These are phyloP conservation scores for Nitzschia sp. DNA, from an alignment of 108 stramenopile species.

Conservation along the genomic window DNA sequence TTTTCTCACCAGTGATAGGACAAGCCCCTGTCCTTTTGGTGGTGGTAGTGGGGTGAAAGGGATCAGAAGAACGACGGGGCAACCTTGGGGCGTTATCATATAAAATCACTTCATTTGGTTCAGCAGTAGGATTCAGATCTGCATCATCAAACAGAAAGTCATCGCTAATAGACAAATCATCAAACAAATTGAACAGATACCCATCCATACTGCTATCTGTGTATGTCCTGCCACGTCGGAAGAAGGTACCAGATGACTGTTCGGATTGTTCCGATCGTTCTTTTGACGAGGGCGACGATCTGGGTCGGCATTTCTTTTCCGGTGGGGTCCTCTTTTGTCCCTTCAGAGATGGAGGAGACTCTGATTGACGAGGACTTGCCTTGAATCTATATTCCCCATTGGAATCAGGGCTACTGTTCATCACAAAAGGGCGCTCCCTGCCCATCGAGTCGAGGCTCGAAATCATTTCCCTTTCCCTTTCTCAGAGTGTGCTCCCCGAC, in stretches of 20 bases:
- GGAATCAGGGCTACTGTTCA: neutral
- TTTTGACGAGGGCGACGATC: neutral
- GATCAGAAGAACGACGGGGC: slow-evolving; percentile 1
- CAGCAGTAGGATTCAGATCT: neutral
- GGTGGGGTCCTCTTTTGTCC: too few species aligned
- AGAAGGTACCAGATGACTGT: too few species aligned
- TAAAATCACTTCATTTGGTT: neutral
- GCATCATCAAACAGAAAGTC: neutral
- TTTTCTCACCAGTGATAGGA: neutral
- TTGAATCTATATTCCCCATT: neutral
- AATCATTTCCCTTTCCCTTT: too few species aligned
- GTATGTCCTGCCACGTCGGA: too few species aligned
- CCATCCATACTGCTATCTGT: neutral
- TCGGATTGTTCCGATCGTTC: neutral
- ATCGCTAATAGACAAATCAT: neutral
- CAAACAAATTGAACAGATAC: neutral
- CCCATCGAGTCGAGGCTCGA: too few species aligned
- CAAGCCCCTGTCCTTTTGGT: neutral
- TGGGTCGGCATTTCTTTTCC: neutral
- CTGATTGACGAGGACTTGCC: neutral
- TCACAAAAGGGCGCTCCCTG: neutral
- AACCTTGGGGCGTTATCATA: neutral
- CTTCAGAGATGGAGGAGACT: neutral
- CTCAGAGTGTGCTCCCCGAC: too few species aligned
- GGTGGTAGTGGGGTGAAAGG: neutral